phyloP scores from a whole-genome alignment of 495 filamentous ascomycete species.

The Tuber microsphaerosporum region DNA sequence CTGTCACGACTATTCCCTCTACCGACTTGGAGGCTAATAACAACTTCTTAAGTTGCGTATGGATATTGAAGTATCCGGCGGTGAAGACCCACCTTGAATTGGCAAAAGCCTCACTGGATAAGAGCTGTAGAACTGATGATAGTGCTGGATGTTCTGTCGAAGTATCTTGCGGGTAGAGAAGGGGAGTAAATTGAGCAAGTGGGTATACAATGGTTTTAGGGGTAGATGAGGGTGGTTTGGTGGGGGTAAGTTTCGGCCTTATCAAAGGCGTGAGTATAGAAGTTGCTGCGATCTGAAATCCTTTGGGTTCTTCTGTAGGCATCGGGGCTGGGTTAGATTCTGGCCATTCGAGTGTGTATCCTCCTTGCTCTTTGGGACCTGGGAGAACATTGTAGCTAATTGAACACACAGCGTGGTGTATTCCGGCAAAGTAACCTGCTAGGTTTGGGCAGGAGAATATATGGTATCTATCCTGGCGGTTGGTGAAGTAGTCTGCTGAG shows the following conservation, averaged over 20 bases:
- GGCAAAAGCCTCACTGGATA: constrained; percentile 55
- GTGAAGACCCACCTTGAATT: constrained; percentile 86
- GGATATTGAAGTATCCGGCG: constrained; percentile 96
- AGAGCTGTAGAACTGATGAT: constrained; percentile 59
- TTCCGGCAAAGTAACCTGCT: constrained; percentile 69
- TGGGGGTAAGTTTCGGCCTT: constrained; percentile 44
- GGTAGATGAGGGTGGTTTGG: constrained; percentile 31
- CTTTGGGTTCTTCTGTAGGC: constrained; percentile 61
- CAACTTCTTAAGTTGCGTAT: constrained; percentile 67
- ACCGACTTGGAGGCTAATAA: constrained; percentile 62
- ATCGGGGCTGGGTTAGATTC: constrained; percentile 60
- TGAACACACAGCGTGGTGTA: constrained; percentile 69
- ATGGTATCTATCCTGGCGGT: constrained; percentile 91
- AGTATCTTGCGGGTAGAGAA: constrained; percentile 61
- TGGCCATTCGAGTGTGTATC: constrained; percentile 75
- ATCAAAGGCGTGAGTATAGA: constrained; percentile 60
- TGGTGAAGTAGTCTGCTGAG: constrained; percentile 91
- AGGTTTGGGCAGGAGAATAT: constrained; percentile 71
- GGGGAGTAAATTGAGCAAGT: constrained; percentile 73
- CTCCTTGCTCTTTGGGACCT: constrained; percentile 49
- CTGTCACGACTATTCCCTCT: constrained; percentile 77
- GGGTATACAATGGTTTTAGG: constrained; percentile 61
- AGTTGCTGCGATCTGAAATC: constrained; percentile 63
- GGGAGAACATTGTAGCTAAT: constrained; percentile 76
- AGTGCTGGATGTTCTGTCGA: constrained; percentile 85